Evolutionary conservation across 2,329 filamentous ascomycete genomes (phyloP), one percentile per base, ranked within the genome.

Genomic region (Aureobasidium sp.): DNA sequence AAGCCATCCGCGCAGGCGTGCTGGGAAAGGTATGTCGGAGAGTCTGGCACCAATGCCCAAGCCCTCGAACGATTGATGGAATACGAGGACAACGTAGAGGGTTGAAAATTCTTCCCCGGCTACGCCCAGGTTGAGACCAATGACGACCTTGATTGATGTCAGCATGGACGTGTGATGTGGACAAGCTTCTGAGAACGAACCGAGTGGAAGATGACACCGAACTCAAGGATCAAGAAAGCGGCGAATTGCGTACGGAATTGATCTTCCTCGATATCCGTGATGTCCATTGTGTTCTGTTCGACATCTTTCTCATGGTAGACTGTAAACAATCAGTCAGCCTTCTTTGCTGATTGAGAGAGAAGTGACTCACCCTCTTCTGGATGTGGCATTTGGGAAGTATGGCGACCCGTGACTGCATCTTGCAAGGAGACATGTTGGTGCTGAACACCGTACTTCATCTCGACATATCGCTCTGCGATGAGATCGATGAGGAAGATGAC

Each of bases 11-110:
- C 41, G 41, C 9, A 42, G 41, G 8, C 41, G 41, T 22, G 41
- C 77, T 74, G 91, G 90, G 90, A 91, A 97, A 0, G 84, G 81
- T 0, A 90, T 85, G 6, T 84, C 84, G 0, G 90, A 90, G 4
- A 97, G 82, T 60, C 93, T 88, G 2, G 91, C 87, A n/a, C 92
- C 92, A 1, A 97, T 82, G 80, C 91, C 92, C 7, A 97, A 86
- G 14, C 92, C 92, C 75, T 97, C 92, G 65, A 97, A 96, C 29
- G 89, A 91, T 73, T 97, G 92, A 74, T 97, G 92, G 79, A 97
- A 96, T 67, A 91, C 85, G 7, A 87, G 77, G n/a, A 87, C 84
- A 57, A 85, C 77, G 72, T 86, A 87, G 2, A 87, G 78, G 0
- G 83, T 86, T 62, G 75, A 76, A 69, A 87, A 87, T 65, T 85